Base-by-base conservation (phyloP, 345 rosid species). In the Streptanthus diversifolius region DNA sequence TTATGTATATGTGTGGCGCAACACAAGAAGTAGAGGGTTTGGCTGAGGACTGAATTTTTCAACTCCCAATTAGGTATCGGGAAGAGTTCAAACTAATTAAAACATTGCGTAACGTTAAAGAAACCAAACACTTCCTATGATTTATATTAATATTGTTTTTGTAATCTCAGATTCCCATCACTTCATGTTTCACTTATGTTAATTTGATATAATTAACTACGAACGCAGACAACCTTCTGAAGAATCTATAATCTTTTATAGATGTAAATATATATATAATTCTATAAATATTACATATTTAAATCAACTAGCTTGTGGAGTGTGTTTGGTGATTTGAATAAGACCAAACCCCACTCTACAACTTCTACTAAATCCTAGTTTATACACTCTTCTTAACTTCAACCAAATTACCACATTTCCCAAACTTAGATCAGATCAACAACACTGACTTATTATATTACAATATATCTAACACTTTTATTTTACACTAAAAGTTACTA, bases 11-110 rank as follows among this genome's bases (percentile, higher is more conserved):
- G 33, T 65, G 73, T 74, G 78, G 78, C 37, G 62, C 29, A 74
- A 67, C 73, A 62, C 35, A 76, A 67, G 75, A 76, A 63, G 51
- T 63, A n/a, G 45, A 76, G 71, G 44, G 76, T 70, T 70, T 64
- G 75, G 80, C 80, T 70, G 37, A 64, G 41, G 66, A 56, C 71
- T 77, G 76, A 70, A 57, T 47, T 70, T 63, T 77, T 7, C 58
- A 70, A 77, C 67, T 77, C 80, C 63, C 45, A 70, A 70, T 77
- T 77, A 70, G 74, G 76, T 72, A 59, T 77, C 11, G 80, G 73
- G 80, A 77, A 77, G 73, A 66, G 77, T 39, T 66, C 58, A 60
- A 65, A 41, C 64, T 77, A 57, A 76, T 70, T 77, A 77, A 77
- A 77, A 72, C 77, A 48, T 72, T 77, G 64, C 68, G 72, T 77